Base-by-base conservation (phyloP, 1,139 yeast genomes). In the Diutina pseudorugosa region DNA sequence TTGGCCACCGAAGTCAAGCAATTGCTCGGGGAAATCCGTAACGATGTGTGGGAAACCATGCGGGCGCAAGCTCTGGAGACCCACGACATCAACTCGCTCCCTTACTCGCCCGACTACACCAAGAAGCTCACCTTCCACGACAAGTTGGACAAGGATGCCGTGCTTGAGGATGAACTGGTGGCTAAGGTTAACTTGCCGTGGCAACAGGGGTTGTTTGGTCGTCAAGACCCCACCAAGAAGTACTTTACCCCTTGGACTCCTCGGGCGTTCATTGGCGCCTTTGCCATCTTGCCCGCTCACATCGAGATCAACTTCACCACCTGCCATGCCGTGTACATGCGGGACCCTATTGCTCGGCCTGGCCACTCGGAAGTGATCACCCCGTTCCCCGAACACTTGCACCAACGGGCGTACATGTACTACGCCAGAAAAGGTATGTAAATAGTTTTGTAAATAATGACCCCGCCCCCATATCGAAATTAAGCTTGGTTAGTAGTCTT, bases 161-260 rank as follows among this genome's bases (percentile, higher is more conserved):
- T 81, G 9, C 55, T 67, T 53, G 86, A 81, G 61, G 82, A 85
- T 55, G 83, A 79, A 59, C 62, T 76, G 11, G 59, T 60, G 54
- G 85, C 76, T 47, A 62, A 60, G 56, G 79, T 82, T 54, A 61
- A 68, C 41, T 71, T 86, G 53, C 93, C 93, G 57, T 85, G 90
- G 90, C 94, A 86, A 68, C 73, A 76, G 55, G 79, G 82, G 51
- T 75, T 84, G 59, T 89, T 77, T 65, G 98, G 98, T 21, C 83
- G 95, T 62, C 70, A 80, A 59, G 85, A 88, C 53, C 83, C 91
- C 16, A 63, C 75, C 41, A 89, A 85, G 71, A 80, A 91, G 8
- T 93, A 85, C 69, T 93, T 93, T 72, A 89, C 98, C 8, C 98
- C 98, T 53, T 93, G 97, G 97, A 77, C 83, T 55, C 95, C 97